These are phyloP conservation scores for Ceratocystis alfenasii DNA, from an alignment of 2,329 filamentous ascomycete species.

Conservation along the genomic window DNA sequence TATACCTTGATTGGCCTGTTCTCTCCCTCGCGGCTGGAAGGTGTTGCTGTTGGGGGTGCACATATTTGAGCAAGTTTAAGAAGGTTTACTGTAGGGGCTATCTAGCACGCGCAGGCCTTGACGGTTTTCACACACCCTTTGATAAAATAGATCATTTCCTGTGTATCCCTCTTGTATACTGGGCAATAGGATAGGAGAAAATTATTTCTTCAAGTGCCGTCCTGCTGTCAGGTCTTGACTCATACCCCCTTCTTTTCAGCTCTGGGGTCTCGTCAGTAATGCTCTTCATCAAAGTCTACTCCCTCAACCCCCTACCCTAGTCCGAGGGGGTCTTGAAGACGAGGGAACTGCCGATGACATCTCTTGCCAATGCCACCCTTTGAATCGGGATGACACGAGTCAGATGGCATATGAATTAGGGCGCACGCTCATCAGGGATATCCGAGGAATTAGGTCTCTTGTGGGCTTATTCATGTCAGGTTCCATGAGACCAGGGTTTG, in stretches of 20 bases:
- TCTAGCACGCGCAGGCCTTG: neutral
- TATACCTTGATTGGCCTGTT: neutral
- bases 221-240: neutral
- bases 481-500: neutral
- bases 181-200: neutral
- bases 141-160: neutral
- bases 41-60: neutral
- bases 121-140: neutral
- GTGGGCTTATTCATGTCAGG: neutral
- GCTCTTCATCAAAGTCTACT: neutral
- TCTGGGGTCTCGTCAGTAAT: conserved; percentile 1
- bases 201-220: conserved; percentile 2
- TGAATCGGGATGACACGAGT: conserved; percentile 1
- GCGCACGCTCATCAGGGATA: neutral
- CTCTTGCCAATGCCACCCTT: neutral
- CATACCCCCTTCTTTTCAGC: conserved; percentile 11
- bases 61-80: conserved; percentile 21
- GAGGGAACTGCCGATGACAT: neutral
- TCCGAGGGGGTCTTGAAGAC: neutral
- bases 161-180: neutral
- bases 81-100: conserved; percentile 6
- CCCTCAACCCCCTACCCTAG: neutral
- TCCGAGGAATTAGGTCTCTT: neutral
- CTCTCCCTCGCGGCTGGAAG: neutral
- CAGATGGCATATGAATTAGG: neutral